Evolutionary conservation across 2,329 filamentous ascomycete species (phyloP).

Genomic region (Pseudogymnoascus sp.): DNA sequence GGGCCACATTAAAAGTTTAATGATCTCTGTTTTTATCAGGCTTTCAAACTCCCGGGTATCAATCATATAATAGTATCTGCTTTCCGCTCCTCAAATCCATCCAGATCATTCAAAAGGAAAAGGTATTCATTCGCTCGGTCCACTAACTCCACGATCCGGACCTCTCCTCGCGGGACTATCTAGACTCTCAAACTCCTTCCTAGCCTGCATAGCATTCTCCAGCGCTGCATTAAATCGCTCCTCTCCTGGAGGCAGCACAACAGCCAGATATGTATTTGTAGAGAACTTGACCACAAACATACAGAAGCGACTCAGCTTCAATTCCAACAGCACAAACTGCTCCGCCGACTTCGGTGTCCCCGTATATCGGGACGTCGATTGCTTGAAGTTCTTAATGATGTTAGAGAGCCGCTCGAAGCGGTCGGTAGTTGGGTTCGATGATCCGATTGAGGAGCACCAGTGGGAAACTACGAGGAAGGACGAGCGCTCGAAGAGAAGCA

Average conservation of each 20-base stretch:
- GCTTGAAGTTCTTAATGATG: conserved; percentile 98
- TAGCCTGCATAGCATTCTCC: conserved; percentile 81
- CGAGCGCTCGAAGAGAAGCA: conserved; percentile 89
- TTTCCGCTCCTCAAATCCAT: not conserved
- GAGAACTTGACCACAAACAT: conserved; percentile 94
- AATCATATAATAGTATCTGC: not conserved
- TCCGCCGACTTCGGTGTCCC: conserved; percentile 75
- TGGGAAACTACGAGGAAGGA: conserved; percentile 95
- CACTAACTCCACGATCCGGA: conserved; percentile 19
- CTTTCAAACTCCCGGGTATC: not conserved
- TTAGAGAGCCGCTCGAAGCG: conserved; percentile 93
- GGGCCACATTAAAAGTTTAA: not conserved
- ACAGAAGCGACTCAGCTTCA: conserved; percentile 77
- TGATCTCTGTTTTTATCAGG: not conserved
- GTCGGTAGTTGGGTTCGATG: conserved; percentile 80
- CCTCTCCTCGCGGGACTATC: conserved; percentile 44
- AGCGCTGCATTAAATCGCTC: conserved; percentile 85
- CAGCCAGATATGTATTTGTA: conserved; percentile 94
- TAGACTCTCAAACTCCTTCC: conserved; percentile 69
- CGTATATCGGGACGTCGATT: conserved; percentile 68
- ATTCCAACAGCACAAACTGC: conserved; percentile 74
- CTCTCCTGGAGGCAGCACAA: conserved; percentile 85
- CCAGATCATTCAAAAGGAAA: not conserved
- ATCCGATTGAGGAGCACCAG: conserved; percentile 70
- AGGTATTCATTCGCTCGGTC: conserved; percentile 6